Base-by-base conservation (phyloP, 805 yeast species). In the Metschnikowia corniflorae region DNA sequence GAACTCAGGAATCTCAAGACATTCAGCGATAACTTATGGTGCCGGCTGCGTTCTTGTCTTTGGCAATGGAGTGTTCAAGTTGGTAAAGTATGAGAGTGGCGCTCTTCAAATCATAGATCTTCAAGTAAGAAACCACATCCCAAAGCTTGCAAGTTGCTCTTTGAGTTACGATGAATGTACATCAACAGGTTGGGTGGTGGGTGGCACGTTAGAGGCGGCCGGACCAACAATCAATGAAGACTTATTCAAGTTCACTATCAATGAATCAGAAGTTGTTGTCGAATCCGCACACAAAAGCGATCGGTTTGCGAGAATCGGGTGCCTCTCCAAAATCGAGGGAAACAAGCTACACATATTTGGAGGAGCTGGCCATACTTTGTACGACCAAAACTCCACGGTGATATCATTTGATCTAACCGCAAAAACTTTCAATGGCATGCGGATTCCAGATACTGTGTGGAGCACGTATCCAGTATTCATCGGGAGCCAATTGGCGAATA, bases 281-380 rank as follows among this genome's bases (percentile, higher is more conserved):
- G 27, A 37, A 3, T 33, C 47, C 3, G 18, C 47, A 5, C 33
- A 56, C 6, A 29, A 38, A 2, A 51, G 70, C 33, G 53, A 57
- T 2, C 42, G 65, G 6, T 53, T 73, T 18, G 63, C 58, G 36
- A 62, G 83, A 42, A 75, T 73, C 35, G 85, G 86, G 2, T 61
- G 77, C 16, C 58, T 68, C 35, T 51, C 58, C 1, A 46, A 52
- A 4, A 23, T 65, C 1, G 46, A 53, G n/a, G 54, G 53, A 0
- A 45, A 54, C n/a, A 55, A 58, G 14, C 28, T 80, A 2, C 15
- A 77, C 2, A 28, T 83, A 1, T 62, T 71, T 4, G 87, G 88
- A 18, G 88, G 86, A 16, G 77, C 76, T 0, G 70, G 77, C 12
- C 61, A 71, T 0, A 31, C 48, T 64, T 17, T 63, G 60, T 43